Base-by-base conservation (phyloP, 1,139 yeast species). In the Groenewaldozyma sp. region DNA sequence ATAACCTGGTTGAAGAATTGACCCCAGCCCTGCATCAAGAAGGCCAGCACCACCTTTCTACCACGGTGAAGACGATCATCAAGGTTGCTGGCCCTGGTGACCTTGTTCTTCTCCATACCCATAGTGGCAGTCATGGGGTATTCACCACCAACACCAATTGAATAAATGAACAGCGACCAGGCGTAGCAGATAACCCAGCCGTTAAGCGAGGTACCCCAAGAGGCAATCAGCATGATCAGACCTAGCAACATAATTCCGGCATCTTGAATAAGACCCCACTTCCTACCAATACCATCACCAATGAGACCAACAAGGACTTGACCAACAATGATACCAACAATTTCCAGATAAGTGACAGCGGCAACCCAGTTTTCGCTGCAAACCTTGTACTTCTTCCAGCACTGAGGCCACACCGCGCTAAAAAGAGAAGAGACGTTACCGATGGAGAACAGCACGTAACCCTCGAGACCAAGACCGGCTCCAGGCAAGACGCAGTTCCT, bases 81-180 rank as follows among this genome's bases (percentile, higher is more conserved):
- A 29, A 54, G 47, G 31, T 54, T 43, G 35, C 62, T 55, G 21
- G 48, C 40, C 20, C 52, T 48, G 31, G 58, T 50, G 44, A 53
- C 49, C 28, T 54, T 55, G 17, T 61, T 58, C 38, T 53, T 52
- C 51, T 64, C 68, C 62, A 64, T 63, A 42, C 65, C 65, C 34
- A 61, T 53, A 37, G 66, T 62, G 32, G 97, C 91, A 33, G 97
- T 87, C 65, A 91, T 76, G 54, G 98, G 98, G 67, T 91, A 91
- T 68, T 91, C 98, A 73, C 97, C 98, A 70, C 98, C 98, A 56
- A 91, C 93, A 78, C 98, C 98, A 55, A 91, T 72, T 80, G 82
- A 61, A 56, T 56, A 62, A 55, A 55, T 56, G 49, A 54, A 60
- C 50, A 59, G 71, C 76, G 95, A 59, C 83, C 68, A 58, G 75